A percentile compares a stretch with the other conserved stretches of the same genome.
phyloP scores from a whole-genome alignment of 2,329 filamentous ascomycete genomes.

The Paracamarosporium sp. region DNA sequence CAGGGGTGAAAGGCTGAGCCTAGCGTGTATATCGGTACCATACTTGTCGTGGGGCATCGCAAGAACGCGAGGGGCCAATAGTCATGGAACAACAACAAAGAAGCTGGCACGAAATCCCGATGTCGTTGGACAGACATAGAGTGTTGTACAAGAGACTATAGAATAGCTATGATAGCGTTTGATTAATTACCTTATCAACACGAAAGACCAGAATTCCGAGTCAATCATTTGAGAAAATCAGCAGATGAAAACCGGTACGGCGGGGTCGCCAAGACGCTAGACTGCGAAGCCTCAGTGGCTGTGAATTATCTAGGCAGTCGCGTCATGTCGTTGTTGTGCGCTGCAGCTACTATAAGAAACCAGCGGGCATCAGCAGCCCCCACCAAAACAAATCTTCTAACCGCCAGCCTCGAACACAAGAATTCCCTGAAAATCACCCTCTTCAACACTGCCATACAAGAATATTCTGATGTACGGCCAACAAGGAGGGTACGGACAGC shows the following conservation, averaged over 20 bases:
- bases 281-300: not conserved
- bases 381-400: not conserved
- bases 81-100: not conserved
- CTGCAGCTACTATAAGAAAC: not conserved
- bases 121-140: not conserved
- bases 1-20: not conserved
- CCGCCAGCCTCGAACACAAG: not conserved
- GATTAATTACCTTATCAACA: no score
- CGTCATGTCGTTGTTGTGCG: not conserved
- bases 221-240: not conserved
- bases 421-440: not conserved
- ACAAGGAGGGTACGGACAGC: slow-evolving; percentile 31
- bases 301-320: not conserved
- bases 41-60: not conserved
- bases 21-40: not conserved
- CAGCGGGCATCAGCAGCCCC: not conserved
- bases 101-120: not conserved
- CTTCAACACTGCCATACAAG: not conserved
- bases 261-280: not conserved
- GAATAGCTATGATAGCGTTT: not conserved
- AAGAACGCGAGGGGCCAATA: not conserved
- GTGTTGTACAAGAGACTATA: not conserved
- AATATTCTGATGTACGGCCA: slow-evolving; percentile 15
- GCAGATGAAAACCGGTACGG: not conserved
- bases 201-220: not conserved